Evolutionary conservation across 2,329 filamentous ascomycete species (phyloP).

Genomic region (Fusarium buharicum): DNA sequence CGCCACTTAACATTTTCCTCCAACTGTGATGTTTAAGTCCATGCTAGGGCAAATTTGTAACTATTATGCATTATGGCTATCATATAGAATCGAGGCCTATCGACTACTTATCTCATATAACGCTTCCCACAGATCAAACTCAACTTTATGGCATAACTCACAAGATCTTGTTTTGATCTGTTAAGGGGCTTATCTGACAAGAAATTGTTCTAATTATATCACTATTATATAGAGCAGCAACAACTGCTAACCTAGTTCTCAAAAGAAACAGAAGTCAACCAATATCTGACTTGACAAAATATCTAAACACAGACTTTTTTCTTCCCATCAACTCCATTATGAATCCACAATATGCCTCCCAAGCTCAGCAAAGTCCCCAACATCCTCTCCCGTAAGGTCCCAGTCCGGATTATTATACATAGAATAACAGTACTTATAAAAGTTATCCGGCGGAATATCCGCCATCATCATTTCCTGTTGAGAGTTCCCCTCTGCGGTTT

Average conservation of each 20-base stretch:
- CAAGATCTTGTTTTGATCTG: too few relatives aligned
- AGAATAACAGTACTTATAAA: slow-evolving; percentile 45
- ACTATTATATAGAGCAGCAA: neutral
- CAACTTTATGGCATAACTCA: too few relatives aligned
- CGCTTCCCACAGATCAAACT: too few relatives aligned
- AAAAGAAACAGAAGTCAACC: neutral
- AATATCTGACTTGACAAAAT: neutral
- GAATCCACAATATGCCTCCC: slow-evolving; percentile 44
- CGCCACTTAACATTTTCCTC: too few relatives aligned
- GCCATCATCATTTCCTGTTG: slow-evolving; percentile 42
- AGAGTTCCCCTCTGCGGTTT: slow-evolving; percentile 24
- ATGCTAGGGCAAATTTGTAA: too few relatives aligned
- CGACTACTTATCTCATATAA: too few relatives aligned
- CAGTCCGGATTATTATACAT: slow-evolving; percentile 46
- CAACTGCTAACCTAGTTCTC: neutral
- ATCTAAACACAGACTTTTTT: slow-evolving; percentile 11
- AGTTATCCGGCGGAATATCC: slow-evolving; percentile 41
- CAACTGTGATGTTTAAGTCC: too few relatives aligned
- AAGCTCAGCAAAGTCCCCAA: slow-evolving; percentile 44
- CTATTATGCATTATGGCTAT: too few relatives aligned
- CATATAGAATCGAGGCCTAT: too few relatives aligned
- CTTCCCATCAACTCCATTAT: slow-evolving; percentile 17
- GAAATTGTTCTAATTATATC: too few relatives aligned
- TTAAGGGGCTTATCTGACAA: too few relatives aligned
- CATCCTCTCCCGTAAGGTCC: slow-evolving; percentile 45